Evolutionary conservation across 441 rosid genomes (phyloP), one percentile per base, ranked within the genome.

Genomic region (Hura crepitans): DNA sequence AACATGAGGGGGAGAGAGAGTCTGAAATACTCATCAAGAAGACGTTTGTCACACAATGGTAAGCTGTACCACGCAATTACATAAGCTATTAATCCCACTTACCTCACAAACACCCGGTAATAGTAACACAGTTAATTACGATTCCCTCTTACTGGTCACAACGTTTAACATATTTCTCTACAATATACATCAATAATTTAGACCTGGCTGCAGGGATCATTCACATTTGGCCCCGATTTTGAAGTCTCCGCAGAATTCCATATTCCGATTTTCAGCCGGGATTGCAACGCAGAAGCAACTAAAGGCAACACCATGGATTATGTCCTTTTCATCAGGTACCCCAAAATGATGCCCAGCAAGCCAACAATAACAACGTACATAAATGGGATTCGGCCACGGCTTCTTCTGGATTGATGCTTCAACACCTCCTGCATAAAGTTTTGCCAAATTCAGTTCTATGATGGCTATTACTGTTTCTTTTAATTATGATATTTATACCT

Each of bases 341-440:
- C 95, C 80, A 87, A 59, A 37, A 89, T 27, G 71, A 89, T 72
- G 79, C 92, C 90, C 0, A 89, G 83, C 79, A 89, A 60, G 54
- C 88, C 90, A 45, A 85, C 71, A 28, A 87, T 59, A 71, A 87
- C 66, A 58, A 87, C 86, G 69, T 82, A 74, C 80, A 85, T 74
- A 61, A 81, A 72, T 0, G 92, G 84, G 65, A 84, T 71, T 14
- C 90, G 86, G 2, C 76, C 85, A 3, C 72, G 75, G 72, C 65
- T 81, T 77, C 77, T 85, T 81, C 59, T 80, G 63, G 87, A 75
- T 70, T 78, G 77, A 0, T 80, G 88, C 78, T 77, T 86, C 71
- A 87, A 73, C 55, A 82, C 76, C 62, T 85, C 95, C 95, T 89
- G 79, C 66, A 65, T 10, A 71, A n/a, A 57, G 28, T 50, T 39